Conservation (phyloP, 1,284 basidiomycete genomes). For the Irpex sp. region DNA sequence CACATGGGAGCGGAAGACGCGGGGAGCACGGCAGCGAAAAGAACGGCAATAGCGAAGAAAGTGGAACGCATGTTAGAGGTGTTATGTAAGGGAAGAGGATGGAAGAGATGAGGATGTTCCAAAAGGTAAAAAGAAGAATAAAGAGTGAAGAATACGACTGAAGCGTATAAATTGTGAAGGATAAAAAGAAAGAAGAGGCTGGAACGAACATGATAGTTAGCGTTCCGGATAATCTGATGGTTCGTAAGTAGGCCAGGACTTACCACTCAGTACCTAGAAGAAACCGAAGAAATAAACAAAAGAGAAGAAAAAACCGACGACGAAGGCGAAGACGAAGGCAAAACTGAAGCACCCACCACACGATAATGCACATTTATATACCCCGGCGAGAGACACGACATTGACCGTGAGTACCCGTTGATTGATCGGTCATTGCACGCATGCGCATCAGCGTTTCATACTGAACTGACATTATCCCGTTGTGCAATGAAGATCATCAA, state of each 20-base stretch:
- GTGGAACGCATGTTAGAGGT: neutral
- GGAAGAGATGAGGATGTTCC: neutral
- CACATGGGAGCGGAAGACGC: neutral
- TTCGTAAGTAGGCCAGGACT: neutral
- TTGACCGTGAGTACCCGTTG: neutral
- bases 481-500: neutral
- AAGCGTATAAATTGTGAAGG: neutral
- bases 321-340: neutral
- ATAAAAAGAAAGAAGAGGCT: neutral
- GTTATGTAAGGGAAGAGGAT: neutral
- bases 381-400: neutral
- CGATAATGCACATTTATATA: neutral
- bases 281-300: neutral
- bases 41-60: neutral
- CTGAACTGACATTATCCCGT: too few relatives aligned
- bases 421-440: neutral
- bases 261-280: neutral
- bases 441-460: neutral
- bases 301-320: neutral
- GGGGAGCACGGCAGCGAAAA: neutral
- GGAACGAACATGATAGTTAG: neutral
- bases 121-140: neutral
- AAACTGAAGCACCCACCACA: neutral
- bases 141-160: neutral
- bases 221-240: neutral